Evolutionary conservation across 2,329 filamentous ascomycete species (phyloP), one percentile per base, ranked within the genome.

Genomic region (Penicillium fuscoglaucum): DNA sequence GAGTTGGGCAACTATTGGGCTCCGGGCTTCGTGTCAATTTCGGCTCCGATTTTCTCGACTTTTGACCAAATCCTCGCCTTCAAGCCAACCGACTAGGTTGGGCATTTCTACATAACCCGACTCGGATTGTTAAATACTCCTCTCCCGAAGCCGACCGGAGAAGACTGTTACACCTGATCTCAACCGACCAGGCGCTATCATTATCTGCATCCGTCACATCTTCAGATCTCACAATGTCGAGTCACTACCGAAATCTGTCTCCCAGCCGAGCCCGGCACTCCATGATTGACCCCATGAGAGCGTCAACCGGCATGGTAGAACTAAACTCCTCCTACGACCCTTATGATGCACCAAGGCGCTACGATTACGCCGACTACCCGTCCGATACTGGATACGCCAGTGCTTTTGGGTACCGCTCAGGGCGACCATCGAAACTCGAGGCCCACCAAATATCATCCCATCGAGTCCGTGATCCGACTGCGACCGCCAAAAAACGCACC

Each of bases 251-350:
- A 28, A 68, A 68, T 57, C 61, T 70, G 26, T 77, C 75, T 33
- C 74, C 76, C 15, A 66, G 66, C 4, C 63, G 67, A 52, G 68
- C 68, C 28, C 70, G 70, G 28, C 57, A 62, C 37, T 55, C 61
- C 57, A 60, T 72, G 60, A 63, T 69, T 49, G 75, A 77, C 48
- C 74, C 75, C 29, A 68, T 74, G 68, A 73, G 75, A 41, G 70
- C 75, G 31, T 78, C 77, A 19, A 78, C 76, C 7, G 75, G 76
- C 39, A 76, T 71, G 46, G 70, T 78, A 43, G 66, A 72, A 48
- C 65, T 72, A 40, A 68, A 62, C 48, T 70, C 74, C 12, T 69
- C 72, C 44, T 67, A 70, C 55, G 74, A 78, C 50, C 64, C 68
- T 6, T 74, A 75, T 53, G 66, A 72, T 31, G 62, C 66, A 7